Percentiles rank a stretch among this genome's conserved stretches.
Evolutionary conservation across 371 early-diverging fungal species (phyloP).

Genomic region (Circinella minor): DNA sequence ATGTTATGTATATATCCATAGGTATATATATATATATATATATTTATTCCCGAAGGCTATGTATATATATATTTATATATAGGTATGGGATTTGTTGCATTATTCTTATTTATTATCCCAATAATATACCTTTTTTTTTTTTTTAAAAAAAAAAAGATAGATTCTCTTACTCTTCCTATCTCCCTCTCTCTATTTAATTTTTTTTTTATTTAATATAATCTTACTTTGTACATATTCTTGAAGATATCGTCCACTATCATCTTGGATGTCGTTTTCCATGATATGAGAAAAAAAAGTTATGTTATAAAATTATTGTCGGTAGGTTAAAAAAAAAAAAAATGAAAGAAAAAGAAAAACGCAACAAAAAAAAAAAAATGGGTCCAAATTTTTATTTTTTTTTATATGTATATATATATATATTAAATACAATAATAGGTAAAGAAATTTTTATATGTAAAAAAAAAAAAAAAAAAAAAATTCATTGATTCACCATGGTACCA

Average conservation of each 20-base stretch:
- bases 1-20: too few relatives aligned
- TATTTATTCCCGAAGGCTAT: neutral
- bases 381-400: neutral
- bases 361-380: too few relatives aligned
- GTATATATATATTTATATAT: too few relatives aligned
- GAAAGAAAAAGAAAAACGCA: too few relatives aligned
- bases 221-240: conserved; percentile 53
- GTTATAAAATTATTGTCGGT: neutral
- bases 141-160: too few relatives aligned
- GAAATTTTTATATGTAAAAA: neutral
- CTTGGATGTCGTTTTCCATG: conserved; percentile 38
- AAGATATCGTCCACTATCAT: conserved; percentile 49
- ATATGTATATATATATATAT: neutral
- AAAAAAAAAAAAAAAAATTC: neutral
- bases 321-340: neutral
- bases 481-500: conserved; percentile 20
- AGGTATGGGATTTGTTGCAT: too few relatives aligned
- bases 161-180: neutral
- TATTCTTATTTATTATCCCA: too few relatives aligned
- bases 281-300: neutral
- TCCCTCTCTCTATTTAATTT: neutral
- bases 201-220: neutral
- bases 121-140: too few relatives aligned
- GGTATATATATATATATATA: neutral
- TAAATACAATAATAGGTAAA: too few relatives aligned